Percentiles rank a stretch among this genome's conserved stretches.
These are phyloP conservation scores for Colletotrichum sp. DNA, from an alignment of 2,329 filamentous ascomycete genomes.

Conservation along the genomic window DNA sequence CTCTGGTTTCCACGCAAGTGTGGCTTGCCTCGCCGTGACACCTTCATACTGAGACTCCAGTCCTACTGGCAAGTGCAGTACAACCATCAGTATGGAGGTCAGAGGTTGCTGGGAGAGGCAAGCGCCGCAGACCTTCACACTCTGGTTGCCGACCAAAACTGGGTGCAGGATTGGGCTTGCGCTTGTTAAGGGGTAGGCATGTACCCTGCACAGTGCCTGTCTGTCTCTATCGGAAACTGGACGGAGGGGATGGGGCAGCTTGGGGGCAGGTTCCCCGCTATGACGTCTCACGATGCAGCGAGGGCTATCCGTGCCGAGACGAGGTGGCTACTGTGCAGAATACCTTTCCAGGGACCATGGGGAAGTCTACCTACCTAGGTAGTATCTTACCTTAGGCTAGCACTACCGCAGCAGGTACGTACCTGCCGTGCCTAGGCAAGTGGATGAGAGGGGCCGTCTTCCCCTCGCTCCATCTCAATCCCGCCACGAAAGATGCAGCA, in stretches of 20 bases:
- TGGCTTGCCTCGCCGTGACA: neutral
- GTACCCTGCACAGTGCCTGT: constrained; percentile 4
- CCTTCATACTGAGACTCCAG: neutral
- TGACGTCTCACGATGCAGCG: constrained; percentile 1
- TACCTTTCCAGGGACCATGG: neutral
- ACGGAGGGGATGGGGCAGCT: neutral
- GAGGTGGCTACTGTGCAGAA: neutral
- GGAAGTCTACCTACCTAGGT: neutral
- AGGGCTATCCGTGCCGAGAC: neutral
- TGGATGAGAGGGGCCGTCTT: neutral
- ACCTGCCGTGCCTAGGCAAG: neutral
- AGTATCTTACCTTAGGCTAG: neutral
- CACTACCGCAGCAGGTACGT: neutral
- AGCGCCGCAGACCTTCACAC: neutral
- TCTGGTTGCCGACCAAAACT: neutral
- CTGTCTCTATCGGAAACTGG: constrained; percentile 4
- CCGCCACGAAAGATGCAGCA: neutral
- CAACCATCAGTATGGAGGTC: neutral
- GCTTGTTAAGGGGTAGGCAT: neutral
- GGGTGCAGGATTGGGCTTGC: neutral
- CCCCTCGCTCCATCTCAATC: neutral
- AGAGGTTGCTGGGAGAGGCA: neutral
- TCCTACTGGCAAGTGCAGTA: neutral
- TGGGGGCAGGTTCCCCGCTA: neutral
- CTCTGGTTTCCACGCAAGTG: neutral